A percentile compares a stretch with the other conserved stretches of the same genome.
phyloP scores from a whole-genome alignment of 192 early-diverging fungal genomes.

The Coemansia javaensis region DNA sequence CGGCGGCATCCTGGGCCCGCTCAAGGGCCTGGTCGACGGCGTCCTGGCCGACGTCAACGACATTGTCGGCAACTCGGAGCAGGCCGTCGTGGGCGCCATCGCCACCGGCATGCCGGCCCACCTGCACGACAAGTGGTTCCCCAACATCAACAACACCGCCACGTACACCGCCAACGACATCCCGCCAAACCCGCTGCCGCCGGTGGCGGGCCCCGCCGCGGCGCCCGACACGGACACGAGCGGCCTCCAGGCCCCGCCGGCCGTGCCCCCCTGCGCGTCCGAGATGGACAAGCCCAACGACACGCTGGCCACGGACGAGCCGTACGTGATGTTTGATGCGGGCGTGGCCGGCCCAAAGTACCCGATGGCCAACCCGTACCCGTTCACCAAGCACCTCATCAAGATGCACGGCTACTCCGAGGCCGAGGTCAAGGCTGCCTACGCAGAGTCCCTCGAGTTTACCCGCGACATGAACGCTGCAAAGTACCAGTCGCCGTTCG shows the following conservation, averaged over 20 bases:
- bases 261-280: neutral
- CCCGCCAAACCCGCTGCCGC: too few relatives aligned
- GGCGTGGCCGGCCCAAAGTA: conserved; percentile 23
- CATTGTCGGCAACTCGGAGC: conserved; percentile 14
- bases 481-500: conserved; percentile 46
- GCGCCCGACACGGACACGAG: neutral
- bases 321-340: conserved; percentile 5
- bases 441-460: conserved; percentile 32
- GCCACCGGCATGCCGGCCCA: conserved; percentile 9
- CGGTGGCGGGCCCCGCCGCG: conserved; percentile 5
- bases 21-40: conserved; percentile 9
- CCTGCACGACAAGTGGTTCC: conserved; percentile 42
- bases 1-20: neutral
- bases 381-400: conserved; percentile 18
- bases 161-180: conserved; percentile 16
- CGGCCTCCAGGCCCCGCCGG: conserved; percentile 5
- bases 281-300: too few relatives aligned
- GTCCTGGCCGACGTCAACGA: conserved; percentile 35
- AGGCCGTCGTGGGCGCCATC: conserved; percentile 24
- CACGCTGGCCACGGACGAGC: too few relatives aligned
- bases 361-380: conserved; percentile 45
- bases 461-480: conserved; percentile 36
- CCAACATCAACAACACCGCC: conserved; percentile 6
- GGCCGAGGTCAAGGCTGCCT: conserved; percentile 33
- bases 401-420: conserved; percentile 41